Conservation (phyloP, 2,329 filamentous ascomycete genomes). For the Apiospora koreana region DNA sequence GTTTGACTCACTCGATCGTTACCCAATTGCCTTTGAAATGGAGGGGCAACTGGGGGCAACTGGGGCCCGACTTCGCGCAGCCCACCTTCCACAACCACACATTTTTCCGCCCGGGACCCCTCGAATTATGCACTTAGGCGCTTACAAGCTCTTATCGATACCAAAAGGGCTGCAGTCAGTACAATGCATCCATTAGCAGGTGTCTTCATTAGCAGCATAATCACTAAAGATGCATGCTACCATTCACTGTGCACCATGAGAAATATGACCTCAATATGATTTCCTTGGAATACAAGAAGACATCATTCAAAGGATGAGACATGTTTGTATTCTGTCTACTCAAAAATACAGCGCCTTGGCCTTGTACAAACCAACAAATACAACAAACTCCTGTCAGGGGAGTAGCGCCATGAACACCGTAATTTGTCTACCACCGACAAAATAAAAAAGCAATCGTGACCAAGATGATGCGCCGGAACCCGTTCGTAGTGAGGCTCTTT, state of each 20-base stretch:
- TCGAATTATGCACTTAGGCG: neutral
- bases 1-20: neutral
- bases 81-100: conserved; percentile 2
- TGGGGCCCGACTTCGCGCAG: conserved; percentile 1
- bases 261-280: neutral
- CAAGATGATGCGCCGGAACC: neutral
- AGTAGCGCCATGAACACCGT: neutral
- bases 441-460: neutral
- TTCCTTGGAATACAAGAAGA: neutral
- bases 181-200: too few species aligned
- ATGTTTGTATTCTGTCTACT: neutral
- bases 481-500: neutral
- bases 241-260: neutral
- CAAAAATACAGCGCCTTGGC: neutral
- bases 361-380: neutral
- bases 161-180: neutral
- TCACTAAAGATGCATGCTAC: neutral
- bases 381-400: neutral
- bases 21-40: conserved; percentile 3
- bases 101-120: neutral
- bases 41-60: conserved; percentile 5
- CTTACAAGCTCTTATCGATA: conserved; percentile 1
- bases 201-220: neutral
- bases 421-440: neutral
- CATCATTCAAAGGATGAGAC: neutral